phyloP scores from a whole-genome alignment of 176 grass and related monocot species.

The Eragrostis curvula region DNA sequence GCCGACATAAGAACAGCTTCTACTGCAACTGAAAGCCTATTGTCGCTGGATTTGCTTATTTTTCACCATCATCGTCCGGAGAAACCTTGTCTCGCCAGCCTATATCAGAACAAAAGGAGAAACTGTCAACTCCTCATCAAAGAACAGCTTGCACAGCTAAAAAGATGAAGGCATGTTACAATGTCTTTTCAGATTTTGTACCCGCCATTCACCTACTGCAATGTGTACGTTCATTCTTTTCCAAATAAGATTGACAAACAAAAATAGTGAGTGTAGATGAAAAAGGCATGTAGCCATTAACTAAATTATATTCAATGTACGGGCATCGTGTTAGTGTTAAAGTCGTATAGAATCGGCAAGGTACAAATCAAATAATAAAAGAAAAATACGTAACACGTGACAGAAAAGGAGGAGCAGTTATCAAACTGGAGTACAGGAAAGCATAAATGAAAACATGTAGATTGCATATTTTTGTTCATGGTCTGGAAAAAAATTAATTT shows the following conservation, averaged over 20 bases:
- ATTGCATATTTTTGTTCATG: not conserved
- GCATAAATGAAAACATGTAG: not conserved
- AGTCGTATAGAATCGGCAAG: not conserved
- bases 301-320: not conserved
- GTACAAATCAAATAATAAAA: not conserved
- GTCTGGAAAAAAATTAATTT: not conserved
- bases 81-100: not conserved
- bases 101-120: slow-evolving; percentile 19
- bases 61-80: slow-evolving; percentile 33
- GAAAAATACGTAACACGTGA: not conserved
- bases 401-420: not conserved
- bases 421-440: not conserved
- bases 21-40: slow-evolving; percentile 10
- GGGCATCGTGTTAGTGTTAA: not conserved
- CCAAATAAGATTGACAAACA: not conserved
- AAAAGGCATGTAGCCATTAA: not conserved
- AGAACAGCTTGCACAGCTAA: not conserved
- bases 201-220: not conserved
- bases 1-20: slow-evolving; percentile 12
- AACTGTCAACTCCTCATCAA: slow-evolving; percentile 26
- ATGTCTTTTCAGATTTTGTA: not conserved
- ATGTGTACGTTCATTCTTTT: not conserved
- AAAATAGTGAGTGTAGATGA: not conserved
- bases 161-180: slow-evolving; percentile 18
- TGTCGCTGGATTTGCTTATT: not conserved